Conservation (phyloP, 345 rosid genomes). For the Murraya koenigii region DNA sequence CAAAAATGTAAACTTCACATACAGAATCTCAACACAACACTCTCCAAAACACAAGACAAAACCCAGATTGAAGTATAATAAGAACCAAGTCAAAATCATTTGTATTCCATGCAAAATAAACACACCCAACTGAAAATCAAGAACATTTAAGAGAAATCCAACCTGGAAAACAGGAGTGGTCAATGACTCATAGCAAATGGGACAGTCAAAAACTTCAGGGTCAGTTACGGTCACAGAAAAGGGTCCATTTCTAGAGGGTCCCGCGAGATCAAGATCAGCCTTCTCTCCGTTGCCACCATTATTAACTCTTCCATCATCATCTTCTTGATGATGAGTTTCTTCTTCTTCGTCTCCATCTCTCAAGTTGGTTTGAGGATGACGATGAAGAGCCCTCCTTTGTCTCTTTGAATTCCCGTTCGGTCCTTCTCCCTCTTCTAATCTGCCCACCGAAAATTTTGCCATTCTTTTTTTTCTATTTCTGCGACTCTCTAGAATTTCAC, state of each 20-base stretch:
- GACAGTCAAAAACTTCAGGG: slow-evolving; percentile 57
- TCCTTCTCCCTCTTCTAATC: slow-evolving; percentile 34
- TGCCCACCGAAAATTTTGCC: slow-evolving; percentile 33
- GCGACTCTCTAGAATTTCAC: too few species aligned
- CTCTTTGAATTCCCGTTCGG: slow-evolving; percentile 29
- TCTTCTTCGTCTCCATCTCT: slow-evolving; percentile 4
- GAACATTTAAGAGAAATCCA: neutral
- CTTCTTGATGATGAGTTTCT: neutral
- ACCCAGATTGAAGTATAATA: neutral
- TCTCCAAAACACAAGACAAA: neutral
- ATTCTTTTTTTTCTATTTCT: slow-evolving; percentile 6
- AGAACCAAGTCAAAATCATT: neutral
- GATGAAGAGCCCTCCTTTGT: neutral
- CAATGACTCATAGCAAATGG: slow-evolving; percentile 47
- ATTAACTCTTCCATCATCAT: neutral
- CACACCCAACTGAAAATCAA: neutral
- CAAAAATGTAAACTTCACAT: neutral
- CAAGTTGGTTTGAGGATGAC: neutral
- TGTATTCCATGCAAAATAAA: neutral
- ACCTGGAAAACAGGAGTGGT: slow-evolving; percentile 58
- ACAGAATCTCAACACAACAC: neutral
- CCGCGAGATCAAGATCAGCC: neutral
- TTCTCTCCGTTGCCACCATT: neutral
- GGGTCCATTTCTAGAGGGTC: slow-evolving; percentile 21
- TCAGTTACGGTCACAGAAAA: slow-evolving; percentile 38